A percentile compares a stretch with the other conserved stretches of the same genome.
These are phyloP conservation scores for Pseudonitzschia delicatissima DNA, from an alignment of 108 stramenopile species.

Conservation along the genomic window DNA sequence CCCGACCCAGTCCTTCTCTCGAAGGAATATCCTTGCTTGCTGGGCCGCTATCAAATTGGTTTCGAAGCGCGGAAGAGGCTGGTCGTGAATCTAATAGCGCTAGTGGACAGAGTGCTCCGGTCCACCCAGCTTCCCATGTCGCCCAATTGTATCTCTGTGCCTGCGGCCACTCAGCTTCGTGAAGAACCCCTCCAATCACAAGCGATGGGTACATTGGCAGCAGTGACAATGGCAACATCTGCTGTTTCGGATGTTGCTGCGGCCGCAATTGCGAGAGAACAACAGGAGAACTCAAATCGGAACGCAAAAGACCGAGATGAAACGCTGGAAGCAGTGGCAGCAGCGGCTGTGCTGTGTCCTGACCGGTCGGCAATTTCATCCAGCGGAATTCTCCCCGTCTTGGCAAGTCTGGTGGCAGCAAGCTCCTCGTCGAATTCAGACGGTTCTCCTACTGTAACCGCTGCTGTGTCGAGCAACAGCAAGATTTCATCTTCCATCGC, in stretches of 20 bases:
- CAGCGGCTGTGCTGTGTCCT: slow-evolving; percentile 16
- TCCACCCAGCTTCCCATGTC: not conserved
- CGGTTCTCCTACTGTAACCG: not conserved
- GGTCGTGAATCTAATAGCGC: not conserved
- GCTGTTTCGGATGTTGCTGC: not conserved
- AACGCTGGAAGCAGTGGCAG: slow-evolving; percentile 15
- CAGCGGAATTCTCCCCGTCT: slow-evolving; percentile 49
- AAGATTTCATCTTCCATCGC: not conserved
- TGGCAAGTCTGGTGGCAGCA: slow-evolving; percentile 29
- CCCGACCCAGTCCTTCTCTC: slow-evolving; percentile 8
- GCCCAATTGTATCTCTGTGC: not conserved
- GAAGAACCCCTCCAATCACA: not conserved
- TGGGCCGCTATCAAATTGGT: slow-evolving; percentile 22
- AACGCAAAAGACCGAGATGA: not conserved
- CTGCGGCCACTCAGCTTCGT: not conserved
- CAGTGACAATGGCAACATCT: not conserved
- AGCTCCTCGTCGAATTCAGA: not conserved
- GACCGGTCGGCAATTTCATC: slow-evolving; percentile 21
- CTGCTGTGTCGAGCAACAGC: too few relatives aligned
- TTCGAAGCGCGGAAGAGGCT: not conserved
- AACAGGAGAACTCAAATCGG: not conserved
- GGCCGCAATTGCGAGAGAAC: not conserved
- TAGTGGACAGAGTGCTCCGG: not conserved
- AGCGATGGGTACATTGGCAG: not conserved
- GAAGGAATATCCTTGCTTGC: slow-evolving; percentile 6